Evolutionary conservation across 1,139 yeast genomes (phyloP).

Genomic region (Yamadazyma aaseri): DNA sequence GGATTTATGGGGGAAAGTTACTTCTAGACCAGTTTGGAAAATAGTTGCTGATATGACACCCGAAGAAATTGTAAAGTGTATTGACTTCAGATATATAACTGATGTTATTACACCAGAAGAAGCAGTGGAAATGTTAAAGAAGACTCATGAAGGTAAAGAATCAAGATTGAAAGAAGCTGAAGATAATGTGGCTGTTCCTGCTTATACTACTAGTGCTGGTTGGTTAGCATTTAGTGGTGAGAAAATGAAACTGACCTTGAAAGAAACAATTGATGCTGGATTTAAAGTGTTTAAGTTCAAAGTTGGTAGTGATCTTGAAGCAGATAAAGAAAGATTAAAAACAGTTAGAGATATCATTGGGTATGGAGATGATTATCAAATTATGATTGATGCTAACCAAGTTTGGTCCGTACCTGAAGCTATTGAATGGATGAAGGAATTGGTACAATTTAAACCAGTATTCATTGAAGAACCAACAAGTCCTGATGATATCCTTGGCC

Average conservation of each 20-base stretch:
- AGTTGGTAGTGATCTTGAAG: slow-evolving; percentile 35
- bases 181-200: slow-evolving; percentile 37
- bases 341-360: slow-evolving; percentile 41
- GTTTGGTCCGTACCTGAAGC: slow-evolving; percentile 43
- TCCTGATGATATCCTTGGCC: slow-evolving; percentile 40
- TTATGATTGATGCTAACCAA: slow-evolving; percentile 26
- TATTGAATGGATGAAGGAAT: slow-evolving; percentile 33
- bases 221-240: slow-evolving; percentile 44
- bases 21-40: slow-evolving; percentile 35
- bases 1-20: slow-evolving; percentile 38
- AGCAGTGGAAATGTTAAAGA: slow-evolving; percentile 27
- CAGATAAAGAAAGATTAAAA: slow-evolving; percentile 28
- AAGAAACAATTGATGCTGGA: slow-evolving; percentile 35
- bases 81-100: slow-evolving; percentile 40
- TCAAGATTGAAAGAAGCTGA: slow-evolving; percentile 25
- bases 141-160: slow-evolving; percentile 27
- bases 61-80: slow-evolving; percentile 39
- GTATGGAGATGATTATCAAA: slow-evolving; percentile 29
- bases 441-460: slow-evolving; percentile 34
- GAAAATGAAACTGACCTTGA: slow-evolving; percentile 24
- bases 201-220: slow-evolving; percentile 44
- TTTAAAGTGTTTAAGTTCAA: slow-evolving; percentile 39
- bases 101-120: slow-evolving; percentile 40
- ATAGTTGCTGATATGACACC: slow-evolving; percentile 38
- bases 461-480: slow-evolving; percentile 42